A percentile compares a stretch with the other conserved stretches of the same genome.
Conservation (phyloP, 257 asterid genomes). For the Capsicum pubescens region DNA sequence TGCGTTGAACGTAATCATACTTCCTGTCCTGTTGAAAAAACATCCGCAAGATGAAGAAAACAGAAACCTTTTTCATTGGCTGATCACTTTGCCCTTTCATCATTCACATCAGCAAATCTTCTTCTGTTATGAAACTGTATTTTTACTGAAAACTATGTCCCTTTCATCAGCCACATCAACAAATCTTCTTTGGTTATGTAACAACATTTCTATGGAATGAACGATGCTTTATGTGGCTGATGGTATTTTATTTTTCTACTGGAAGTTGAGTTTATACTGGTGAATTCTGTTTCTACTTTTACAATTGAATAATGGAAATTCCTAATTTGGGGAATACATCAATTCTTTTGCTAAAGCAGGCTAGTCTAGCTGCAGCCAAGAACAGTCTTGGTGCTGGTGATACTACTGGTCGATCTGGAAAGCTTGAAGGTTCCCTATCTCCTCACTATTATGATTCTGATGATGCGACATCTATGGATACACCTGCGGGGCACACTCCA, state of each 20-base stretch:
- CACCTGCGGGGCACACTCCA: slow-evolving; percentile 73
- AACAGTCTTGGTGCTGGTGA: slow-evolving; percentile 55
- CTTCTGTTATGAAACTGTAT: not conserved
- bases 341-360: slow-evolving; percentile 49
- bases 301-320: slow-evolving; percentile 16
- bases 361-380: slow-evolving; percentile 73
- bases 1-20: not conserved
- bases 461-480: slow-evolving; percentile 61
- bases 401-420: slow-evolving; percentile 43
- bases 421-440: slow-evolving; percentile 56
- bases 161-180: not conserved
- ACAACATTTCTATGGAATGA: not conserved
- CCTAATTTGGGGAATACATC: not conserved
- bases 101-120: not conserved
- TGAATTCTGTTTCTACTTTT: not conserved
- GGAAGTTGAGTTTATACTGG: not conserved
- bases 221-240: not conserved
- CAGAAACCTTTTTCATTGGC: not conserved
- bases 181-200: not conserved
- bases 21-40: not conserved
- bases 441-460: slow-evolving; percentile 71
- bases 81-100: not conserved
- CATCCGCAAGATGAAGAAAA: not conserved
- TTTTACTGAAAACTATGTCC: not conserved
- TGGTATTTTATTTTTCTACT: slow-evolving; percentile 18